Evolutionary conservation across 495 filamentous ascomycete species (phyloP).

Genomic region (Opeltia flavorubescens): DNA sequence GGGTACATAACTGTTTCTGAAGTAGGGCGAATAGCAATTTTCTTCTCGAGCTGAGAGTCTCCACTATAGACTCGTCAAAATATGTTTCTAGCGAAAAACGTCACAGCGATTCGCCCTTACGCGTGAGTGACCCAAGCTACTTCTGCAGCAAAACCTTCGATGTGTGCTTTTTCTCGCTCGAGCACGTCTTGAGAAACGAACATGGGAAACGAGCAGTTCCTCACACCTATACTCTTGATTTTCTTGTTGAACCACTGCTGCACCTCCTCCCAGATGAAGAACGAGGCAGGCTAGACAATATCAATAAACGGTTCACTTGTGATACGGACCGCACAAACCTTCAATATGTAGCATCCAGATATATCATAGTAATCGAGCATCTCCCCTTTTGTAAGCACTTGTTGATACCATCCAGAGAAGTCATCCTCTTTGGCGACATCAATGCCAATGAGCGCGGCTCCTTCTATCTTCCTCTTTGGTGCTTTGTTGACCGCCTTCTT

Average conservation of each 20-base stretch:
- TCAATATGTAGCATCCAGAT: conserved; percentile 88
- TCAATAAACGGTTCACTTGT: conserved; percentile 4
- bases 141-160: conserved; percentile 95
- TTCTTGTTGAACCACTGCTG: conserved; percentile 73
- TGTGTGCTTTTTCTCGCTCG: conserved; percentile 88
- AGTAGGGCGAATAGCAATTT: conserved; percentile 90
- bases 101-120: conserved; percentile 31
- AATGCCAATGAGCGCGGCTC: conserved; percentile 66
- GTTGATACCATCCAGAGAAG: conserved; percentile 89
- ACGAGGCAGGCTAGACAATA: conserved; percentile 46
- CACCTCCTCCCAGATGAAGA: conserved; percentile 86
- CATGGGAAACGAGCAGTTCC: conserved; percentile 90
- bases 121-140: conserved; percentile 97
- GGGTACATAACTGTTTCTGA: conserved; percentile 91
- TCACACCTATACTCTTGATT: conserved; percentile 81
- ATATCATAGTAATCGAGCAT: conserved; percentile 93
- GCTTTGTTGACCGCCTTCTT: conserved; percentile 27
- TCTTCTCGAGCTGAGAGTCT: conserved; percentile 80
- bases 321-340: conserved; percentile 24
- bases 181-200: conserved; percentile 85
- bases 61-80: conserved; percentile 38
- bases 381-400: conserved; percentile 86
- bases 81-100: conserved; percentile 2
- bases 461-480: conserved; percentile 41
- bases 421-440: conserved; percentile 71